Conservation (phyloP, 768 basidiomycete species). For the Leucocoprinus leucothites region DNA sequence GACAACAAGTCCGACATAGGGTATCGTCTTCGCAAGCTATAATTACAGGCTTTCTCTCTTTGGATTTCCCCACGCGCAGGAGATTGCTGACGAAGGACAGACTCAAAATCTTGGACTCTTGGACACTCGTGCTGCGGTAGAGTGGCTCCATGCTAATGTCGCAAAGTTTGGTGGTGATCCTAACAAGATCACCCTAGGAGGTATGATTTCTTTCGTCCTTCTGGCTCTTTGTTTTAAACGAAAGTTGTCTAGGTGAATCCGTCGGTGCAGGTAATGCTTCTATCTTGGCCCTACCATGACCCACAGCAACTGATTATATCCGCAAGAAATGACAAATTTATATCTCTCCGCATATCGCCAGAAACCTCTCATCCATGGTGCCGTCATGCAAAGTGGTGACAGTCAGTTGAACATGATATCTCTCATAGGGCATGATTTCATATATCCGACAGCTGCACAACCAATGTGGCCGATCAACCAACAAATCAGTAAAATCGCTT, state of each 20-base stretch:
- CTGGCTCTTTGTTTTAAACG: background rate
- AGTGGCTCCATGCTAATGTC: slow-evolving; percentile 42
- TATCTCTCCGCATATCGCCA: slow-evolving; percentile 28
- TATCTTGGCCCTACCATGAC: background rate
- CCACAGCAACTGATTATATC: background rate
- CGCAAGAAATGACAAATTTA: slow-evolving; percentile 30
- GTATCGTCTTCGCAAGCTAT: slow-evolving; percentile 31
- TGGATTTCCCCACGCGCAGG: slow-evolving; percentile 38
- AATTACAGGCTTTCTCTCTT: slow-evolving; percentile 34
- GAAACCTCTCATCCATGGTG: slow-evolving; percentile 28
- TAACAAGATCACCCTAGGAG: slow-evolving; percentile 40
- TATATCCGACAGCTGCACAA: slow-evolving; percentile 21
- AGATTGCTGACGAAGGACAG: slow-evolving; percentile 29
- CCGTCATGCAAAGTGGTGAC: slow-evolving; percentile 32
- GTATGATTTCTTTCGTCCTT: slow-evolving; percentile 14
- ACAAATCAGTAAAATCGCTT: slow-evolving; percentile 25
- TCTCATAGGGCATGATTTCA: background rate
- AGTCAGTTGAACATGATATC: slow-evolving; percentile 18
- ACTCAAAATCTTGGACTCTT: slow-evolving; percentile 47
- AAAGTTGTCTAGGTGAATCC: slow-evolving; percentile 23
- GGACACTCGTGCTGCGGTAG: slow-evolving; percentile 44
- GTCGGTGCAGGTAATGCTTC: slow-evolving; percentile 26
- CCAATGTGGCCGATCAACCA: slow-evolving; percentile 31
- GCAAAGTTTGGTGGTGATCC: slow-evolving; percentile 43
- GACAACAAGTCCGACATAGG: slow-evolving; percentile 15